Evolutionary conservation across 192 early-diverging fungal species (phyloP), one percentile per base, ranked within the genome.

Genomic region (Lobulomyces angularis): DNA sequence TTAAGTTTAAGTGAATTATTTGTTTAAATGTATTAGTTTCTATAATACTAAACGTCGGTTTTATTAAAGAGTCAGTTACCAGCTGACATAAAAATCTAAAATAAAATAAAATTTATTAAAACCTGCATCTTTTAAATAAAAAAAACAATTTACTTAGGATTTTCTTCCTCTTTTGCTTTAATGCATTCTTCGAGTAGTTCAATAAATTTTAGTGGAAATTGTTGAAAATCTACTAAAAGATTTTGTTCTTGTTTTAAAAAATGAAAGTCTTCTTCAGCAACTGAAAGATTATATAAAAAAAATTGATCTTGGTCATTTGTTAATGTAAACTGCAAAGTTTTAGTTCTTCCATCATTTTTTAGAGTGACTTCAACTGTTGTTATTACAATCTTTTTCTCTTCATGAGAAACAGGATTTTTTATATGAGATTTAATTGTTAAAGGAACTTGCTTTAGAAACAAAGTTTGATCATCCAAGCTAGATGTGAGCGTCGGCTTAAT

Each of bases 1-100:
- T 29, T 4, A 76, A 56, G 1, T 58, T 42, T 0, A 76, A 37
- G 38, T 76, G 73, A 2, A 47, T 55, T 17, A 76, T 72, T 42
- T 73, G 68, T 29, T 53, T 46, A 55, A 76, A 76, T 2, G 61
- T 30, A 35, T 70, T 74, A 23, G 67, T 70, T 47, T 74, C 71
- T 43, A 74, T 43, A 17, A 74, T 58, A 12, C 42, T 32, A 29
- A 74, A 58, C 9, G 43, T 47, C 2, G 64, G 12, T n/a, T 34
- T 27, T 1, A 51, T 26, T 12, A 28, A 12, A 2, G 38, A 32
- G 17, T 50, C 45, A 14, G 37, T 22, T 1, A 39, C 37, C 14
- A 73, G 44, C 24, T 59, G 61, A 5, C 60, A 55, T 11, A 62
- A 17, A 43, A 67, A 73, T 39, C 69, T 69, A 42, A 11, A 12